Base-by-base conservation (phyloP, 768 basidiomycete genomes). In the Pulveroboletus frians region DNA sequence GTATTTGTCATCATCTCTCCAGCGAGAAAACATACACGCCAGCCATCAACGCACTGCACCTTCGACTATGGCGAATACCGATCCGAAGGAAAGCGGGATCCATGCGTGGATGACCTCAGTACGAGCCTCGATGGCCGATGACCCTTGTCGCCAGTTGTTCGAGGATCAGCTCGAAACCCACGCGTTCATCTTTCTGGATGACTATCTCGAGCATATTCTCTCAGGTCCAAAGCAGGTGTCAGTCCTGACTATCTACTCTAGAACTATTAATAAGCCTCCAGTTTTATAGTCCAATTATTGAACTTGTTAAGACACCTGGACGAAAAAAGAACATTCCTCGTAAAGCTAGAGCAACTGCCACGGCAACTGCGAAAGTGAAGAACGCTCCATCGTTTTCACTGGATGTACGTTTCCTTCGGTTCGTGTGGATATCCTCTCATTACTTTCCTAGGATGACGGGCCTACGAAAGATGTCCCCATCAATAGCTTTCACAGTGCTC, bases 301-400 rank as follows among this genome's bases (percentile, higher is more conserved):
- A 91, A 46, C 75, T 92, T 15, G 80, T 92, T 3, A 92, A 92
- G 69, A 92, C 90, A 1, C 89, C 89, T 13, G 83, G 85, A 27
- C 78, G 88, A 38, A 88, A 79, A 66, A 87, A 78, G 68, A 74
- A 72, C 41, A 65, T 75, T 13, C 69, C 71, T 4, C 78, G 74
- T 56, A 78, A 76, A 55, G 71, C 76, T 15, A 79, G 79, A 55
- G 62, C 72, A n/a, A 69, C 63, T 21, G 54, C 64, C 10, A 62
- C 63, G 15, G 64, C 69, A 4, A 60, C 72, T 5, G 76, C 76
- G 9, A 81, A 77, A 60, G 67, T 75, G 48, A 75, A 72, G 42
- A 69, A 62, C 9, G 58, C 71, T 9, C 61, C 73, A 14, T 59
- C 69, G 0, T 53, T 75, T 32, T 74, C 75, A 13, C 60, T 76